These are phyloP conservation scores for Lathyrus aphaca DNA, from an alignment of 306 rosid species.

Conservation along the genomic window DNA sequence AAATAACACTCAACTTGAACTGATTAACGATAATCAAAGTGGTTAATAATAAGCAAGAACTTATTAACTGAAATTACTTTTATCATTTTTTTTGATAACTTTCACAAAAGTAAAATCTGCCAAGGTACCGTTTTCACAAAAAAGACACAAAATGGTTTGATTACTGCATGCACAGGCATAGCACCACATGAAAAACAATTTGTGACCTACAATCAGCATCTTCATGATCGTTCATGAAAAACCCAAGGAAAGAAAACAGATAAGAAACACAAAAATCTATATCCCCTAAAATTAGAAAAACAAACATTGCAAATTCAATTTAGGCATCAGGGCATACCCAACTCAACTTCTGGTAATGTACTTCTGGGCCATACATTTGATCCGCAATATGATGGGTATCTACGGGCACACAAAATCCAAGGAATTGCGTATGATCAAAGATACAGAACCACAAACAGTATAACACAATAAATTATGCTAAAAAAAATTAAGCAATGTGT, in stretches of 20 bases:
- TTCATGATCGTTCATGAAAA: constrained; percentile 8
- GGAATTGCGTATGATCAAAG: constrained; percentile 27
- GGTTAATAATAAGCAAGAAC: constrained; percentile 9
- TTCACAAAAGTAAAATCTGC: constrained; percentile 5
- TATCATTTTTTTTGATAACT: neutral
- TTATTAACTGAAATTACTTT: constrained; percentile 11
- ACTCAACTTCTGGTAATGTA: constrained; percentile 84
- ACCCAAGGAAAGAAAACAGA: neutral
- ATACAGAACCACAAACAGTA: constrained; percentile 22
- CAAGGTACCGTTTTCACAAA: constrained; percentile 15
- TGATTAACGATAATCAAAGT: constrained; percentile 16
- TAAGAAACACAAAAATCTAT: constrained; percentile 20
- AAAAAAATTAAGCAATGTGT: neutral
- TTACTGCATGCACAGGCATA: constrained; percentile 7
- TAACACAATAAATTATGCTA: constrained; percentile 5
- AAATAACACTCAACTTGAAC: constrained; percentile 24
- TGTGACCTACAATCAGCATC: neutral
- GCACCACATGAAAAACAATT: constrained; percentile 14
- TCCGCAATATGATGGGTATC: constrained; percentile 93
- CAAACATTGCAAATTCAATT: constrained; percentile 31
- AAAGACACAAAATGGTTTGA: constrained; percentile 17
- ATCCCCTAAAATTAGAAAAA: constrained; percentile 28
- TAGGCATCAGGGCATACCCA: constrained; percentile 54
- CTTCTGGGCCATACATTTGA: constrained; percentile 86
- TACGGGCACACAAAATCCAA: constrained; percentile 48